Conservation (phyloP, 1,139 yeast genomes). For the Yamadazyma sp. region DNA sequence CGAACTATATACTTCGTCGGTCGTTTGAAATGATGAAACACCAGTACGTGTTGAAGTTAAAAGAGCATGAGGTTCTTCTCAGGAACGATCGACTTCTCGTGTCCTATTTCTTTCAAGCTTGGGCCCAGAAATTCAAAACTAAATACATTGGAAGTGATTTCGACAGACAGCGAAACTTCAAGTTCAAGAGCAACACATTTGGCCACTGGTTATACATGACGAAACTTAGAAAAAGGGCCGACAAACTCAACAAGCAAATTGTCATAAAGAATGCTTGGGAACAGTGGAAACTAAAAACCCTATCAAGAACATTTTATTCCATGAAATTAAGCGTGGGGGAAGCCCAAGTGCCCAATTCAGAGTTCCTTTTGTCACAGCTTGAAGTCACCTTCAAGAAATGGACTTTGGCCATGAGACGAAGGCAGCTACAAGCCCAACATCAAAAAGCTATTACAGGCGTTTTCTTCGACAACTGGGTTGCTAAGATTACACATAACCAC, state of each 20-base stretch:
- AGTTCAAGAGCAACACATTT: slow-evolving; percentile 10
- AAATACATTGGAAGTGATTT: slow-evolving; percentile 7
- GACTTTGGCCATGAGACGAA: slow-evolving; percentile 4
- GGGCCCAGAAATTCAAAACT: slow-evolving; percentile 12
- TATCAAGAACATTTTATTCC: background rate
- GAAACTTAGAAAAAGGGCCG: slow-evolving; percentile 3
- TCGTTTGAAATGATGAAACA: slow-evolving; percentile 8
- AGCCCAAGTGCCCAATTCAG: background rate
- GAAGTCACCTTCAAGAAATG: slow-evolving; percentile 8
- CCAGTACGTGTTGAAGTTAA: slow-evolving; percentile 2
- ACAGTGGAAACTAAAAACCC: slow-evolving; percentile 9
- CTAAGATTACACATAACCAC: background rate
- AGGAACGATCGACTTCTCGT: slow-evolving; percentile 4
- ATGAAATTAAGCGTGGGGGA: background rate
- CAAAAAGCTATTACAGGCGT: background rate
- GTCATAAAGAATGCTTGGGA: background rate
- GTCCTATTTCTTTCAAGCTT: slow-evolving; percentile 11
- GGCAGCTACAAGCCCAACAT: background rate
- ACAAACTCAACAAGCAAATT: background rate
- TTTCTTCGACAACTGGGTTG: slow-evolving; percentile 1
- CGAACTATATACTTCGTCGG: slow-evolving; percentile 4
- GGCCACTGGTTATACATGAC: slow-evolving; percentile 14
- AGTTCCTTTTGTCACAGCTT: slow-evolving; percentile 1
- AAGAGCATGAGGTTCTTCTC: slow-evolving; percentile 3
- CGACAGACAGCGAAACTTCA: slow-evolving; percentile 3